Evolutionary conservation across 257 asterid species (phyloP), one percentile per base, ranked within the genome.

Genomic region (Verbascum thapsus): DNA sequence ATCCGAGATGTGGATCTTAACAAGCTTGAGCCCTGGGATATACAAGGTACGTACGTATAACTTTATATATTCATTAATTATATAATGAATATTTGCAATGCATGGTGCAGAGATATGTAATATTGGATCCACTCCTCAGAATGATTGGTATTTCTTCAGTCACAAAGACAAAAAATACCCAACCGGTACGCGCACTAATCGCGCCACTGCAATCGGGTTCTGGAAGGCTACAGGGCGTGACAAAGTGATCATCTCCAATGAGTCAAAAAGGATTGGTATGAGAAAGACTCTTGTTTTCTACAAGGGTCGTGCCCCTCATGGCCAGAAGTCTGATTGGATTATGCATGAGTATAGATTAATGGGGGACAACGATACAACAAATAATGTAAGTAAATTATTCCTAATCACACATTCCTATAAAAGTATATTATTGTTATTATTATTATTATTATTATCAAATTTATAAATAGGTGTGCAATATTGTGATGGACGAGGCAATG

Each of bases 141-240:
- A 77, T 18, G 91, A 81, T n/a, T 81, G 86, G 88, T 81, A 81
- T 45, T 81, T 84, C 74, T 81, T 81, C 60, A 79, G 91, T 45
- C 88, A 84, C 79, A 81, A 84, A 38, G 91, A 84, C 74, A 84
- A 84, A 49, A 84, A 84, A 70, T 84, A 84, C 69, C 91, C 91
- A 0, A 84, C 84, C 0, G 86, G 91, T 11, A 84, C 86, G 0
- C 78, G 91, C 23, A 85, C 92, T 0, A 81, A 85, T 43, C 85
- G 92, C 0, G 88, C 92, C 10, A 85, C 92, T 1, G 72, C 78
- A 2, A 77, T 81, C 0, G 92, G 92, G 22, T 80, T 85, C 38
- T 85, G 88, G 92, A 85, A 85, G 79, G 88, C 92, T 4, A 85
- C 92, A 1, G 92, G 92, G 5, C 85, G 88, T 3, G 92, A 85